A percentile compares a stretch with the other conserved stretches of the same genome.
These are phyloP conservation scores for Tetrapisispora fleetii DNA, from an alignment of 805 yeast species.

Conservation along the genomic window DNA sequence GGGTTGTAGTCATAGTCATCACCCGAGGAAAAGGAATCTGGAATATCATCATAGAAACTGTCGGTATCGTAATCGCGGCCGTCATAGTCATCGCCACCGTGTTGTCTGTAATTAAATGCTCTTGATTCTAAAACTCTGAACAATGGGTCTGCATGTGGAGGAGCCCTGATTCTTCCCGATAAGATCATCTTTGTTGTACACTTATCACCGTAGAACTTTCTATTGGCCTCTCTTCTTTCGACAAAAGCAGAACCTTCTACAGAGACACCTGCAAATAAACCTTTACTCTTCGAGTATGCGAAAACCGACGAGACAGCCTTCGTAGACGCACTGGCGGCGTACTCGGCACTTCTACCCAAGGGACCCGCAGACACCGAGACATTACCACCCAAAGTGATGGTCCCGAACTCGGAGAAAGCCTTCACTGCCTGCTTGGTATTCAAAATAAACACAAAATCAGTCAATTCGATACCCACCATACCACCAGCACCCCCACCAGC, in stretches of 20 bases:
- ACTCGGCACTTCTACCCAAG: slow-evolving; percentile 93
- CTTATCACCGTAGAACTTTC: slow-evolving; percentile 82
- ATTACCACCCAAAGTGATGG: slow-evolving; percentile 91
- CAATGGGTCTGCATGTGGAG: slow-evolving; percentile 79
- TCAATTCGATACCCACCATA: slow-evolving; percentile 89
- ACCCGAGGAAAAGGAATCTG: slow-evolving; percentile 35
- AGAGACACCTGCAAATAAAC: slow-evolving; percentile 94
- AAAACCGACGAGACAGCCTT: slow-evolving; percentile 83
- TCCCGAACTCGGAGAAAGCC: slow-evolving; percentile 87
- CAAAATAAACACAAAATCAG: slow-evolving; percentile 91
- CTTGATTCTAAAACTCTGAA: slow-evolving; percentile 77
- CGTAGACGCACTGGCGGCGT: slow-evolving; percentile 87
- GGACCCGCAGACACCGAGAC: slow-evolving; percentile 97
- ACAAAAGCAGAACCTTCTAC: slow-evolving; percentile 94
- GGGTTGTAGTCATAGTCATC: slow-evolving; percentile 11
- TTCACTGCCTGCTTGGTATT: slow-evolving; percentile 84
- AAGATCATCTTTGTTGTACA: slow-evolving; percentile 84
- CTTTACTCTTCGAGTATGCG: slow-evolving; percentile 91
- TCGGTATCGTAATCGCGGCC: slow-evolving; percentile 52
- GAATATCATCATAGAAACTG: slow-evolving; percentile 57
- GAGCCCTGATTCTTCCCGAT: slow-evolving; percentile 78
- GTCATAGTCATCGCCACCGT: background rate
- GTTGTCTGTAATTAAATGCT: slow-evolving; percentile 43
- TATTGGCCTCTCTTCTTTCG: slow-evolving; percentile 93
- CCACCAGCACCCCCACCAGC: slow-evolving; percentile 99